These are phyloP conservation scores for Clathrospora elynae DNA, from an alignment of 2,329 filamentous ascomycete species.

Conservation along the genomic window DNA sequence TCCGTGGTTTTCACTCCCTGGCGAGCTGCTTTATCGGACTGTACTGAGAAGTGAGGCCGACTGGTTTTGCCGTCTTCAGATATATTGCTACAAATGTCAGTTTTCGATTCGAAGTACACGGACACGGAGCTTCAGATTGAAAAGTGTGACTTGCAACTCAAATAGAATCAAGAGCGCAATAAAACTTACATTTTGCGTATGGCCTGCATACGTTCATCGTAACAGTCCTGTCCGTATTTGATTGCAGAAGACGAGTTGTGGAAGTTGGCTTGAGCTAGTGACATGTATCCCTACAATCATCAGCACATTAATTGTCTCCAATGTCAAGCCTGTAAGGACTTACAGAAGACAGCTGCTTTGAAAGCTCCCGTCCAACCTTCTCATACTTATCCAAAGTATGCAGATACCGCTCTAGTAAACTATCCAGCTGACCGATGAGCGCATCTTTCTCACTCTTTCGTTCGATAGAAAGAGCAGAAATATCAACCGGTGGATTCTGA, in stretches of 20 bases:
- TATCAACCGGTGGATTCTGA: neutral
- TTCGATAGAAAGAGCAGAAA: neutral
- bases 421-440: slow-evolving; percentile 60
- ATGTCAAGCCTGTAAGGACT: slow-evolving; percentile 16
- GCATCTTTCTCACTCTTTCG: slow-evolving; percentile 26
- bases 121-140: too few relatives aligned
- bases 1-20: neutral
- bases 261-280: slow-evolving; percentile 77
- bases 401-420: slow-evolving; percentile 69
- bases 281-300: slow-evolving; percentile 50
- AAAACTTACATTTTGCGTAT: slow-evolving; percentile 53
- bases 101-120: neutral
- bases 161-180: neutral
- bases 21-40: neutral
- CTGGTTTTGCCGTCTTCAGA: slow-evolving; percentile 15
- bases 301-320: neutral
- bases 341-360: slow-evolving; percentile 60
- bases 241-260: slow-evolving; percentile 65
- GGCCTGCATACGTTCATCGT: slow-evolving; percentile 75
- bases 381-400: slow-evolving; percentile 70
- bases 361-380: slow-evolving; percentile 60
- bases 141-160: too few relatives aligned
- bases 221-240: slow-evolving; percentile 71
- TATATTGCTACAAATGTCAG: slow-evolving; percentile 5
- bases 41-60: slow-evolving; percentile 7